Evolutionary conservation across 2,329 filamentous ascomycete genomes (phyloP), one percentile per base, ranked within the genome.

Genomic region (Aspergillus floridensis): DNA sequence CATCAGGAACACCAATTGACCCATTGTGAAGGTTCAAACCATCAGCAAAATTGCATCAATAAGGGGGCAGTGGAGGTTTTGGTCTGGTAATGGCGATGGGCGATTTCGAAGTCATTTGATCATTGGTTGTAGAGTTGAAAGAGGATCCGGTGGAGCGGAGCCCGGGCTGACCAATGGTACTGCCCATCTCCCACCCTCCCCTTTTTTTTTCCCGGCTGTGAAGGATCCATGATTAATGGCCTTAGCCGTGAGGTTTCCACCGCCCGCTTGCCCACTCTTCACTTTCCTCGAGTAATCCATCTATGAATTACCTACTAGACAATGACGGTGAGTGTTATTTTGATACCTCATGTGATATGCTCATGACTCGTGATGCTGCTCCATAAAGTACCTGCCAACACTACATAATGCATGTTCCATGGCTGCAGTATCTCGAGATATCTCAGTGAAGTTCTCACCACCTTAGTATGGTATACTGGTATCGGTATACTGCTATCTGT

Each of bases 1-100:
- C 41, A 35, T 7, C 35, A 50, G 48, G 54, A 56, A 16, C 41
- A 35, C 41, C 26, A 5, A 44, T 19, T 44, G 38, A 44, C 38
- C 38, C 38, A 19, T 19, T 14, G 14, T 44, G 38, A 44, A 44
- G 38, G 38, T 19, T 44, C 38, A 44, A 44, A 44, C 38, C 38
- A 44, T 44, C 16, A 44, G 38, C 16, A 35, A 16, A 44, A 44
- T 44, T 44, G 38, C 16, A 44, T 49, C 48, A 48, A 21, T 58
- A 60, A 61, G 57, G 62, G 61, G 59, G 61, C 26, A 49, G 63
- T 59, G 59, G 58, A 53, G 59, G 41, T 29, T 53, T 29, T 46
- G 44, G 56, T 57, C 53, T 49, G 47, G 55, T 50, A 58, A 53
- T 55, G 41, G 50, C 53, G 35, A 48, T 51, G 57, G 38, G 59